Evolutionary conservation across 2,329 filamentous ascomycete genomes (phyloP), one percentile per base, ranked within the genome.

Genomic region (Trichoderma citrinoviride): DNA sequence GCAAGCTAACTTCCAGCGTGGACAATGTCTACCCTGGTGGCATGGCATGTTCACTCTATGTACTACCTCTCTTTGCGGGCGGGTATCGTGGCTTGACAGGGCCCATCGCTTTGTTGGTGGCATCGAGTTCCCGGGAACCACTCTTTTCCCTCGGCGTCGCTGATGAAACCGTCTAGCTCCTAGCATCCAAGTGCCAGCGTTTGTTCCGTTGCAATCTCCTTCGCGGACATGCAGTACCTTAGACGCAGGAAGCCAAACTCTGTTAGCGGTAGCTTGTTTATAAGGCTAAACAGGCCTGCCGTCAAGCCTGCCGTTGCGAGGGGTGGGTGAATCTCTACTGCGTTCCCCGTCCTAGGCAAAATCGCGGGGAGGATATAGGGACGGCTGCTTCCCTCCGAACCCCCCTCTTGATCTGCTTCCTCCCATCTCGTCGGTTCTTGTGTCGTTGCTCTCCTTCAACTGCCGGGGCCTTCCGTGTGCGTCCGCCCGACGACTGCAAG

Each of bases 111-210:
- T 23, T 52, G 57, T 23, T 52, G 57, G 46, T 52, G 57, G 49
- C 15, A 61, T 61, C 37, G 17, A 52, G 23, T 15, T 23, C 33
- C 14, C 54, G 23, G 54, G 41, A 46, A 19, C 57, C 57, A 52
- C 57, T 52, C 47, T 17, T 61, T 41, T 41, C 37, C 37, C 47
- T 52, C 57, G 47, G 47, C 46, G 57, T 47, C 47, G 57, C 46
- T 61, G 57, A 61, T 61, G 57, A 52, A 61, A 61, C 56, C 23
- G 57, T 47, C 57, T 61, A 61, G 37, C 57, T 41, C 7, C 46
- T 43, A 43, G 46, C 23, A 61, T 41, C 21, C 37, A 41, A 43
- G 47, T 50, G 47, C 33, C 33, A 56, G 46, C 44, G 37, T 52
- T 21, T 33, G 15, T 41, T 61, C 54, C 54, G 41, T 23, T 57